A percentile compares a stretch with the other conserved stretches of the same genome.
Evolutionary conservation across 2,329 filamentous ascomycete species (phyloP).

Genomic region (Colletotrichum sp.): DNA sequence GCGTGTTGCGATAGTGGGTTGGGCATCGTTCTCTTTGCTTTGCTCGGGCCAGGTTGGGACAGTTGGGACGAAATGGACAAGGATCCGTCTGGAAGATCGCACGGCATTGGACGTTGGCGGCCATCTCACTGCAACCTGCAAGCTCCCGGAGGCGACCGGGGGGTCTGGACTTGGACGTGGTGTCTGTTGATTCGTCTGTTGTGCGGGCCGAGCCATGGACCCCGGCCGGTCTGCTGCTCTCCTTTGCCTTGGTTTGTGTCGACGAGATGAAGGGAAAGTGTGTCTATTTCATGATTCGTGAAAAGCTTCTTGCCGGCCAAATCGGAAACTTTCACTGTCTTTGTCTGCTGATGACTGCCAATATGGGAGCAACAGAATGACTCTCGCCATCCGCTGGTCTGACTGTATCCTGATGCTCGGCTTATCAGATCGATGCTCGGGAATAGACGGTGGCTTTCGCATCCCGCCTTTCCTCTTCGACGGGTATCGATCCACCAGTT

Average conservation of each 20-base stretch:
- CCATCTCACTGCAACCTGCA: conserved; percentile 1
- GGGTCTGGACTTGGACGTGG: conserved; percentile 11
- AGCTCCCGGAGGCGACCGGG: conserved; percentile 9
- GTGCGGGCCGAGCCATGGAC: conserved; percentile 14
- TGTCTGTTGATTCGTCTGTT: conserved; percentile 7
- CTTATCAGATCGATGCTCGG: not conserved
- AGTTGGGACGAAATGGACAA: conserved; percentile 17
- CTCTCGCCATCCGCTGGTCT: not conserved
- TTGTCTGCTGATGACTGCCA: not conserved
- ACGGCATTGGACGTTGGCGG: not conserved
- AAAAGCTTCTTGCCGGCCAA: not conserved
- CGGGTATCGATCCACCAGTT: not conserved
- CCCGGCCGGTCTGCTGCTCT: not conserved
- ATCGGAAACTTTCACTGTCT: not conserved
- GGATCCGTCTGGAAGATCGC: not conserved
- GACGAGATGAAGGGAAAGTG: not conserved
- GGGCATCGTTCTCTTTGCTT: conserved; percentile 12
- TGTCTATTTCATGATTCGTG: not conserved
- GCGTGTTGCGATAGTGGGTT: conserved; percentile 7
- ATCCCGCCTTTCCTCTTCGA: not conserved
- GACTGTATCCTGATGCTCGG: not conserved
- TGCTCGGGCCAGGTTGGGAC: conserved; percentile 6
- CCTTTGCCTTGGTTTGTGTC: not conserved
- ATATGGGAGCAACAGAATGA: not conserved
- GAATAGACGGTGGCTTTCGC: not conserved